These are phyloP conservation scores for Leccinum rimulosum DNA, from an alignment of 768 basidiomycete species.

Conservation along the genomic window DNA sequence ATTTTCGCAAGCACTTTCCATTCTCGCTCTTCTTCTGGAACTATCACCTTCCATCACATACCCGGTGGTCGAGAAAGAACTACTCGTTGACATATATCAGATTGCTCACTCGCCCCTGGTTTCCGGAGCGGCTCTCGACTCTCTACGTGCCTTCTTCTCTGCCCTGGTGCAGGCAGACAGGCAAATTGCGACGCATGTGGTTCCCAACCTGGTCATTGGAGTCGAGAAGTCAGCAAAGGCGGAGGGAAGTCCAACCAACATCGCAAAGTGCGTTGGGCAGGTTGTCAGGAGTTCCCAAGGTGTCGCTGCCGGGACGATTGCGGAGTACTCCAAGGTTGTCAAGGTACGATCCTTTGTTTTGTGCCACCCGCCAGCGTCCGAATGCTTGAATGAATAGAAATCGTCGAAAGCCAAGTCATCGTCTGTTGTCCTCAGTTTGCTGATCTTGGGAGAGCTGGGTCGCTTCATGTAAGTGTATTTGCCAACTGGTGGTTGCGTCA, in stretches of 20 bases:
- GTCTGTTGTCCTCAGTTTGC: constrained; percentile 75
- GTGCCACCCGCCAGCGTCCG: neutral
- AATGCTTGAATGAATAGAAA: constrained; percentile 32
- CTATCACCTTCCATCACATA: constrained; percentile 65
- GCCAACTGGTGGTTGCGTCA: neutral
- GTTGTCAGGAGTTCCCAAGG: constrained; percentile 70
- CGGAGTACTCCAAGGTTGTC: constrained; percentile 78
- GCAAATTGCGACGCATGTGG: constrained; percentile 78
- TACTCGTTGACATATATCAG: constrained; percentile 61
- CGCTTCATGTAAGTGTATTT: constrained; percentile 64
- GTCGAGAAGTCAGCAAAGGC: constrained; percentile 62
- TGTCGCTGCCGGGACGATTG: constrained; percentile 80
- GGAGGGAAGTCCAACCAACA: constrained; percentile 60
- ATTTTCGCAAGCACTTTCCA: constrained; percentile 67
- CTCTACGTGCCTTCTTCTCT: constrained; percentile 77
- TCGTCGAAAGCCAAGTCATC: constrained; percentile 62
- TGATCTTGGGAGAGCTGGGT: constrained; percentile 92
- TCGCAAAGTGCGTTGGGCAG: constrained; percentile 82
- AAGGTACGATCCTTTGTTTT: constrained; percentile 47
- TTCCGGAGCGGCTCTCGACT: constrained; percentile 74
- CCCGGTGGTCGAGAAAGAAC: constrained; percentile 71
- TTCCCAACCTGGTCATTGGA: constrained; percentile 67
- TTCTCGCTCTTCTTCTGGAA: constrained; percentile 67
- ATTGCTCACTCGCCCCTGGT: constrained; percentile 79
- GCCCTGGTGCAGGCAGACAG: constrained; percentile 81